A percentile compares a stretch with the other conserved stretches of the same genome.
These are phyloP conservation scores for Castanea sativa DNA, from an alignment of 306 rosid species.

Conservation along the genomic window DNA sequence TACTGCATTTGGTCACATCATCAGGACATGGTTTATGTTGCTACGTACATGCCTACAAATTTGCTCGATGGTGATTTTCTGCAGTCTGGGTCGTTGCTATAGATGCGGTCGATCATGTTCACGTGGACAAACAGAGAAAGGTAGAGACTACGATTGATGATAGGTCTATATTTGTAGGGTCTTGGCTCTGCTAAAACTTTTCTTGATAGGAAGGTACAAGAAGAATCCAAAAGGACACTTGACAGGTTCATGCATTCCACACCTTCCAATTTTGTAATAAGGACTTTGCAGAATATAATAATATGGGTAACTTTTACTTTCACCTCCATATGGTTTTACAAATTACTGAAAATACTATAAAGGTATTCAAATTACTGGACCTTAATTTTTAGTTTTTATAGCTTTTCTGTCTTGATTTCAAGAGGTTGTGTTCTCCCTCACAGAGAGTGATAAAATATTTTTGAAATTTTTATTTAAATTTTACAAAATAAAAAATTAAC, in stretches of 20 bases:
- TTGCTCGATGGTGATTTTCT: neutral
- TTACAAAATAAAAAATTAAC: no score
- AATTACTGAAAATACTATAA: no score
- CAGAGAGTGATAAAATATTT: no score
- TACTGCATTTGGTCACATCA: neutral
- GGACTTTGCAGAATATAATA: neutral
- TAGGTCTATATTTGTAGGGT: neutral
- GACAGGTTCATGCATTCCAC: conserved; percentile 12
- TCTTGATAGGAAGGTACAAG: no score
- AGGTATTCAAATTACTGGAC: no score
- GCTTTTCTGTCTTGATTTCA: no score
- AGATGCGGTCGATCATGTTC: neutral
- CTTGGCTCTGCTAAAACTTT: neutral
- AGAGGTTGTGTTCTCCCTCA: no score
- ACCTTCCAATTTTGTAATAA: neutral
- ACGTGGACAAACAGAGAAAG: neutral
- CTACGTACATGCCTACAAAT: neutral
- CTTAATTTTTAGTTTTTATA: no score
- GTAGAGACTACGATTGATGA: neutral
- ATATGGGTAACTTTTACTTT: neutral
- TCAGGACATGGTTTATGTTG: neutral
- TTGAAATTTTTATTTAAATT: no score
- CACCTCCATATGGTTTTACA: no score
- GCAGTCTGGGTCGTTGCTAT: neutral
- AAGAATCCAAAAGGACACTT: neutral